These are phyloP conservation scores for Corynascus novoguineensis DNA, from an alignment of 495 filamentous ascomycete genomes.

Conservation along the genomic window DNA sequence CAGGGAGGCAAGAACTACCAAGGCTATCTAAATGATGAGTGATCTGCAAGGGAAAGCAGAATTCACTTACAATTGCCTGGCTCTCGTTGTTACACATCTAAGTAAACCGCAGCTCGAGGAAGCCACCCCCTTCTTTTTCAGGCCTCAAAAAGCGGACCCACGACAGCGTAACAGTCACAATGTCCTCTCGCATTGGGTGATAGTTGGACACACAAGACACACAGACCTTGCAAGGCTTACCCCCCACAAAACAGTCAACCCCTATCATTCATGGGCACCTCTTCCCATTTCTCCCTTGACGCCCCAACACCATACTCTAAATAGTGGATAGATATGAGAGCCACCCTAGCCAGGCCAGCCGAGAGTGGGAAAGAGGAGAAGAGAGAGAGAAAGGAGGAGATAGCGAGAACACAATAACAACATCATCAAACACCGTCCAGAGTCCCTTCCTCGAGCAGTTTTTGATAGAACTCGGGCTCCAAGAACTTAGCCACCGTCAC, in stretches of 20 bases:
- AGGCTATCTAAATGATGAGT: too few species aligned
- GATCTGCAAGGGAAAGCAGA: too few species aligned
- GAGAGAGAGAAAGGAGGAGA: not conserved
- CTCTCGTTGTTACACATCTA: too few species aligned
- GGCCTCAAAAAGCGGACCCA: too few species aligned
- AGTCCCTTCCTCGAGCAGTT: slow-evolving; percentile 81
- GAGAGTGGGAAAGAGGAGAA: not conserved
- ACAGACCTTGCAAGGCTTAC: too few species aligned
- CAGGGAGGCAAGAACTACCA: not conserved
- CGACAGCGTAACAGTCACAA: too few species aligned
- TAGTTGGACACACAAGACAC: not conserved
- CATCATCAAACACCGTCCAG: slow-evolving; percentile 46
- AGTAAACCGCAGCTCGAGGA: too few species aligned
- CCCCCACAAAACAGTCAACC: not conserved
- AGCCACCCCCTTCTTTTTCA: too few species aligned
- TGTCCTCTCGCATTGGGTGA: too few species aligned
- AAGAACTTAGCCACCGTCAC: slow-evolving; percentile 92
- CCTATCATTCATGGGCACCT: not conserved
- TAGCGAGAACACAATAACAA: not conserved
- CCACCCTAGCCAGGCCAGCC: too few species aligned
- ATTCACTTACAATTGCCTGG: too few species aligned
- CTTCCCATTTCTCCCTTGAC: not conserved
- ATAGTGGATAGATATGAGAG: too few species aligned
- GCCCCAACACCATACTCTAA: not conserved
- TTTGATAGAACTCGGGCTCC: slow-evolving; percentile 86